Evolutionary conservation across 306 rosid species (phyloP), one percentile per base, ranked within the genome.

Genomic region (Cucurbita pepo): DNA sequence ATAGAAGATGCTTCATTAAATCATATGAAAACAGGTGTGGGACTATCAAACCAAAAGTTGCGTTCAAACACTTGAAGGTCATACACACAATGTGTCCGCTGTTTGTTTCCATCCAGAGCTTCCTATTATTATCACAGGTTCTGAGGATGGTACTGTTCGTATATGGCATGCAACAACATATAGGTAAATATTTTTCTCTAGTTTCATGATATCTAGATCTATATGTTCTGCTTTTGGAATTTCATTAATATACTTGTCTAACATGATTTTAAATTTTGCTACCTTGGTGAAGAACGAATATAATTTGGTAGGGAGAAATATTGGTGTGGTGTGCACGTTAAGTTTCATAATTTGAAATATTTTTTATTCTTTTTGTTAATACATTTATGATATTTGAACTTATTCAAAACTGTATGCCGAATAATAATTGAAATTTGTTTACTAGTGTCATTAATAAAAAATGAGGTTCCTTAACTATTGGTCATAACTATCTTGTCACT

Each of bases 11-110:
- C 36, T 53, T 75, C 22, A 59, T 50, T 76, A 43, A 56, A 21
- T 50, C 69, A 74, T 69, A 16, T 89, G 80, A 77, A 67, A 85
- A 75, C 82, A 94, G 99, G 99, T 94, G 62, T 94, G 99, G 99
- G 99, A 94, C 80, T 94, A 94, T 87, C 99, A 94, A 82, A 89
- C 99, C 80, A 94, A 86, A 85, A 94, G 92, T 78, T 94, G 99
- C 81, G 99, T 94, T 82, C 99, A 94, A 82, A 94, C 97, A 63
- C 91, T 94, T 64, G 99, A 94, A n/a, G 97, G 99, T 69, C 99
- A 94, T 83, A 91, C 99, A n/a, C 96, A 91, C 84, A 94, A 94
- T 85, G 91, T 94, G 18, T 94, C 99, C 80, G 96, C 99, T 58
- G 99, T 91, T 58, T 94, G 96, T 79, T 94, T 94, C 82, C 99